Conservation (phyloP, 345 rosid genomes). For the Zanthoxylum bungeanum region DNA sequence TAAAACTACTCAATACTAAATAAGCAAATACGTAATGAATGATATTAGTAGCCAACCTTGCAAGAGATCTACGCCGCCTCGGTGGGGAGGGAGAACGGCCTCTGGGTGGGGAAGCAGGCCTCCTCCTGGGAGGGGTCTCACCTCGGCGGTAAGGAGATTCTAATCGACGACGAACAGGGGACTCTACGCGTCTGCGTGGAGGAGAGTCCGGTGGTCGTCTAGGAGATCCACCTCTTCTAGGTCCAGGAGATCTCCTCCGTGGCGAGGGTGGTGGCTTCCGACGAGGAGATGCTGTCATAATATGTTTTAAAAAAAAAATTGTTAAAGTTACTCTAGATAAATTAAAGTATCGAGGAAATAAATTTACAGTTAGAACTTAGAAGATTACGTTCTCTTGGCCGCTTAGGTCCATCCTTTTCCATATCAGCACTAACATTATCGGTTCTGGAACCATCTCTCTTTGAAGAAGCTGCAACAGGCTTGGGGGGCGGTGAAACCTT, state of each 20-base stretch:
- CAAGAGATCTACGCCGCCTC: constrained; percentile 76
- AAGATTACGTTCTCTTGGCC: constrained; percentile 57
- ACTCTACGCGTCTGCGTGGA: constrained; percentile 60
- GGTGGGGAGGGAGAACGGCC: constrained; percentile 79
- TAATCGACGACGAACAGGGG: constrained; percentile 70
- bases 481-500: no score
- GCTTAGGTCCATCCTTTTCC: constrained; percentile 70
- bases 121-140: no score
- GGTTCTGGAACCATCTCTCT: constrained; percentile 58
- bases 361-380: background rate
- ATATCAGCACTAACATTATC: constrained; percentile 50
- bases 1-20: constrained; percentile 7
- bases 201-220: constrained; percentile 73
- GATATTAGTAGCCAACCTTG: constrained; percentile 45
- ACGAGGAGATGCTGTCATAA: constrained; percentile 64
- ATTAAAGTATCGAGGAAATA: background rate
- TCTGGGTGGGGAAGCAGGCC: constrained; percentile 71
- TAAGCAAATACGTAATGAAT: constrained; percentile 3
- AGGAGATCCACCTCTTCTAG: constrained; percentile 76
- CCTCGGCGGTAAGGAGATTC: constrained; percentile 78
- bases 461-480: no score
- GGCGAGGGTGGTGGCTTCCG: constrained; percentile 64
- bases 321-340: background rate
- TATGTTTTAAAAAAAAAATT: no score
- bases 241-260: constrained; percentile 71